phyloP scores from a whole-genome alignment of 139 green algal genomes.

The Protoeuglena noctilucae region DNA sequence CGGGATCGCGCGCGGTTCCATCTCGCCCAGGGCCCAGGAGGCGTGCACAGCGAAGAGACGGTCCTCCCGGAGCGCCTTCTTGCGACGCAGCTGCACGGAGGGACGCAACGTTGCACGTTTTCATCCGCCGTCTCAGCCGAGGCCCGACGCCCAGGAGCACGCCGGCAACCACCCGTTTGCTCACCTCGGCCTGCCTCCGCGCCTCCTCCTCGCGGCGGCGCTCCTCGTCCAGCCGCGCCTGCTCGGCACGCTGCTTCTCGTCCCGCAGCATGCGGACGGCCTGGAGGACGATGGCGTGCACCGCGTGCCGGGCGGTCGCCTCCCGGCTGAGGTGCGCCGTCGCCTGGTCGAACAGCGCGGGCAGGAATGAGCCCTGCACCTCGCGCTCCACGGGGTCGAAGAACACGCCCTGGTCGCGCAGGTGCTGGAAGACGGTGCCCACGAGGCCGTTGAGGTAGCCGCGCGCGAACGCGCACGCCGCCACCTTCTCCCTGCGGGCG shows the following conservation, averaged over 20 bases:
- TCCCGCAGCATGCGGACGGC: conserved; percentile 15
- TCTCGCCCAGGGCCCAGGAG: neutral
- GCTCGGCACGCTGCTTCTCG: neutral
- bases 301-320: conserved; percentile 5
- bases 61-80: neutral
- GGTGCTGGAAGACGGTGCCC: conserved; percentile 36
- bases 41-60: neutral
- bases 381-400: conserved; percentile 61
- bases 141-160: neutral
- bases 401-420: conserved; percentile 51
- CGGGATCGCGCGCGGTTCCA: conserved; percentile 15
- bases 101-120: conserved; percentile 18
- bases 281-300: conserved; percentile 8
- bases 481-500: conserved; percentile 31
- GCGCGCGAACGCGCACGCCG: conserved; percentile 44
- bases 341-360: conserved; percentile 31
- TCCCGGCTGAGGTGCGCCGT: conserved; percentile 7
- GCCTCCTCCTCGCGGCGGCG: conserved; percentile 7
- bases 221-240: neutral
- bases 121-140: conserved; percentile 12
- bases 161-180: neutral
- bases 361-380: conserved; percentile 51
- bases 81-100: no score
- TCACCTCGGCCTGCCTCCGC: conserved; percentile 10
- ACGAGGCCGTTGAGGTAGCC: conserved; percentile 64